Evolutionary conservation across 148 eudicot species (phyloP), one percentile per base, ranked within the genome.

Genomic region (Nyssa sinensis): DNA sequence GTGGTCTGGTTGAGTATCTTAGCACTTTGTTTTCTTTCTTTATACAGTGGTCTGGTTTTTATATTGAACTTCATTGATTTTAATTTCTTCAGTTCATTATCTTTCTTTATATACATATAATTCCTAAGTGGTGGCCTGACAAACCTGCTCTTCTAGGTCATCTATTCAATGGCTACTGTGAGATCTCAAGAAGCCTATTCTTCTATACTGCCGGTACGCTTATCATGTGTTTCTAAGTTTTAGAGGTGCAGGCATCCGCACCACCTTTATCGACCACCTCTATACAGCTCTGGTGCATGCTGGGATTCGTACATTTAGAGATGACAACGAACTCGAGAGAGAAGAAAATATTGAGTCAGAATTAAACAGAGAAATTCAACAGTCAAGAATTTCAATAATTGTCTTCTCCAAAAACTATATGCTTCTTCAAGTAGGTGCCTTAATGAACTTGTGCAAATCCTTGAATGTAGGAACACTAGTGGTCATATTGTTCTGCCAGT

Each of bases 381-480:
- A 69, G 30, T 49, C 72, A 59, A 28, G 8, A 25, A 69, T 69
- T 51, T 69, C 61, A 21, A 13, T 51, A 69, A 51, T 69, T 29
- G 61, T 69, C 37, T 69, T 69, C 27, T 69, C 72, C 17, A 51
- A 49, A 49, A 28, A n/a, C 7, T 35, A n/a, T 67, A 44, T 67
- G 71, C 71, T 47, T 47, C 33, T 28, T 67, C 71, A 2, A 13
- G 9, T 27, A 12, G 19, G 64, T 71, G 74, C 64, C 74, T 71
- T 32, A 49, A 71, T 34, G 74, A 59, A 25, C 74, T 71, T 60
- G 27, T 71, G 3, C 58, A 58, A 4, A 25, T 71, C 33, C 64
- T 57, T 3, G 31, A 29, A 60, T 39, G 65, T 31, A 35, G 51
- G 74, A 71, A 57, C 64, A 37, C 31, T 11, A 28, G 21, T 32